Percentiles rank a stretch among this genome's conserved stretches.
These are phyloP conservation scores for Coriolopsis trogii DNA, from an alignment of 1,284 basidiomycete species.

Conservation along the genomic window DNA sequence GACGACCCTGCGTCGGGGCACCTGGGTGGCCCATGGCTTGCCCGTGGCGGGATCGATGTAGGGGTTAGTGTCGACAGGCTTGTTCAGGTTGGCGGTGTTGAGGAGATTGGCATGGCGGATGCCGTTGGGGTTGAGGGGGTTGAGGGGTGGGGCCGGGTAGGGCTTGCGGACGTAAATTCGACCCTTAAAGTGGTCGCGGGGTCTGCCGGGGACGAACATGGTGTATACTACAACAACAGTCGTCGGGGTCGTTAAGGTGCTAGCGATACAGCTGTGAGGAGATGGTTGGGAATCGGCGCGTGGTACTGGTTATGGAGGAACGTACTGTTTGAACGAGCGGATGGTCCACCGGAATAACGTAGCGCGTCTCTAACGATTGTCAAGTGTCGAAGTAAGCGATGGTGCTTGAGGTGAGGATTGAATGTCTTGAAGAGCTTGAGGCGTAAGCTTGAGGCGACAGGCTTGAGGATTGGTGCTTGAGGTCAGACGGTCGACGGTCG, in stretches of 20 bases:
- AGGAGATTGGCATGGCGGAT: slow-evolving; percentile 8
- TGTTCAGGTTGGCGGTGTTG: background rate
- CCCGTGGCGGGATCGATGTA: too few relatives aligned
- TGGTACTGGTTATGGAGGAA: background rate
- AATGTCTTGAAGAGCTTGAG: background rate
- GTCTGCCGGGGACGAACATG: too few relatives aligned
- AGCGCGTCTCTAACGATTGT: background rate
- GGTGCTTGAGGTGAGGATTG: background rate
- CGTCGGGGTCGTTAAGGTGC: background rate
- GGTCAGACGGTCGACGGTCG: too few relatives aligned
- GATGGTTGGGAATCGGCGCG: background rate
- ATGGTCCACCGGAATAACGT: background rate
- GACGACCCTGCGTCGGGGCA: too few relatives aligned
- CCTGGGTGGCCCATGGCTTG: too few relatives aligned
- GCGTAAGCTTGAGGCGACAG: too few relatives aligned
- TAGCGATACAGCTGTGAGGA: slow-evolving; percentile 9
- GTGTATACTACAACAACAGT: background rate
- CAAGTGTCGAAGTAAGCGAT: background rate
- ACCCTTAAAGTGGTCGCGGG: slow-evolving; percentile 5
- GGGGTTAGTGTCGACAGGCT: background rate
- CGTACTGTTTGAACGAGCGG: background rate
- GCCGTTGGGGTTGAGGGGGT: slow-evolving; percentile 3
- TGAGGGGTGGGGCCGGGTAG: slow-evolving; percentile 6
- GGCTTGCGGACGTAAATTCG: slow-evolving; percentile 10
- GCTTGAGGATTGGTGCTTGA: too few relatives aligned